Evolutionary conservation across 2,329 filamentous ascomycete genomes (phyloP), one percentile per base, ranked within the genome.

Genomic region (Nakataea oryzae): DNA sequence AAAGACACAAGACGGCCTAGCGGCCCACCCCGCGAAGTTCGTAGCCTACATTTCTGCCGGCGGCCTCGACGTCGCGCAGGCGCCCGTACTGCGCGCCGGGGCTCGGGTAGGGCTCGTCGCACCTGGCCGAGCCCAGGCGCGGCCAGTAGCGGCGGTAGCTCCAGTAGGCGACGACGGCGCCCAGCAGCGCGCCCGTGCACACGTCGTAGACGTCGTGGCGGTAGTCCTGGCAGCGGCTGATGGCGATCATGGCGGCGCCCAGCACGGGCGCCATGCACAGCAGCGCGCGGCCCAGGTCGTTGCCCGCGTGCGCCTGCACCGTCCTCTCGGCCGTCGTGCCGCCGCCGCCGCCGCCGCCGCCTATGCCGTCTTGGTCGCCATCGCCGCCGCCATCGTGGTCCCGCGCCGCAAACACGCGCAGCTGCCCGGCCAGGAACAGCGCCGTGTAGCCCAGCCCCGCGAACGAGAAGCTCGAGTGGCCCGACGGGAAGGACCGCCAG

Each of bases 401-500:
- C 1, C 58, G 47, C n/a, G 67, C 26, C 63, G 83, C 64, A 61
- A 79, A 87, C 56, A 88, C 78, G 64, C 81, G 79, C 59, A 87
- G 74, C 71, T 89, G 86, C 3, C 88, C 88, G 1, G 86, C 85
- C 30, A 91, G 76, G 70, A 89, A 91, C 29, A 90, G 75, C 27
- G 85, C 81, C 24, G 92, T 75, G 70, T 90, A 95, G 3, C 90
- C 90, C 12, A 96, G 78, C 0, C 91, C 91, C 3, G 86, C 84
- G 70, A 95, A 96, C 1, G 89, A 82, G 70, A 93, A 93, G 64
- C 86, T 90, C 14, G 84, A 87, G 73, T 96, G 91, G 1, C 91
- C 91, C 1, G 86, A 89, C 0, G 91, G 91, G 68, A 95, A 96
- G 27, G 86, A 90, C 55, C 91, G 85, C 87, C 90, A 93, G 21